These are phyloP conservation scores for Quercus aquifolioides DNA, from an alignment of 306 rosid species.

Conservation along the genomic window DNA sequence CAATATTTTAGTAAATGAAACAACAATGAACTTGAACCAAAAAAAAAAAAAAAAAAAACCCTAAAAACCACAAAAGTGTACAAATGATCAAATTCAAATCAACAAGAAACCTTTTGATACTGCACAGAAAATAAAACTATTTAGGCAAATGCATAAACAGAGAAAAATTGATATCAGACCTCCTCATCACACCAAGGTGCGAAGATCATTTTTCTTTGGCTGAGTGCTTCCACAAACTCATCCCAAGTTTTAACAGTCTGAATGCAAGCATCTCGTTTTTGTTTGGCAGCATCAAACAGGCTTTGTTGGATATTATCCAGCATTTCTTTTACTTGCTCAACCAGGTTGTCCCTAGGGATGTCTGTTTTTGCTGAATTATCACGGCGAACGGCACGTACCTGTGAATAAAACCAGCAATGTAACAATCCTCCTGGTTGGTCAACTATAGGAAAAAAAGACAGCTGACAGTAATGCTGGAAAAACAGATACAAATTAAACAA, in stretches of 20 bases:
- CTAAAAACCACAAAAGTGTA: not conserved
- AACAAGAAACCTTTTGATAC: not conserved
- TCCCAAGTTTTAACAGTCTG: slow-evolving; percentile 68
- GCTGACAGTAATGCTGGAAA: not conserved
- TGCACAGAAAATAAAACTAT: not conserved
- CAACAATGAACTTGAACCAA: not conserved
- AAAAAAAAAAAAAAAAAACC: too few species aligned
- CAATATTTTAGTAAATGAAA: not conserved
- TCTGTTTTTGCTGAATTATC: slow-evolving; percentile 70
- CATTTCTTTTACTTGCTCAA: slow-evolving; percentile 56
- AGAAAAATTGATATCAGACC: slow-evolving; percentile 36
- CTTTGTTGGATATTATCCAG: slow-evolving; percentile 62
- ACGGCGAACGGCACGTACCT: slow-evolving; percentile 84
- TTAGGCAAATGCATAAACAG: not conserved
- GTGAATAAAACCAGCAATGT: slow-evolving; percentile 5
- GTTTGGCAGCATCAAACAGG: slow-evolving; percentile 70
- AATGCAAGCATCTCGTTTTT: slow-evolving; percentile 73
- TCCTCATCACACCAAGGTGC: slow-evolving; percentile 99
- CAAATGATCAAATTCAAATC: not conserved
- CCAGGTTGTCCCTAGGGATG: slow-evolving; percentile 53
- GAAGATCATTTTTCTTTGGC: slow-evolving; percentile 68
- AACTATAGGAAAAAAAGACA: slow-evolving; percentile 3
- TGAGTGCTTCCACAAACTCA: slow-evolving; percentile 71
- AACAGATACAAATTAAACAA: not conserved
- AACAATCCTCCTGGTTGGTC: not conserved